Percentiles rank a stretch among this genome's conserved stretches.
These are phyloP conservation scores for Geotrichum macrosporum DNA, from an alignment of 1,139 yeast genomes.

Conservation along the genomic window DNA sequence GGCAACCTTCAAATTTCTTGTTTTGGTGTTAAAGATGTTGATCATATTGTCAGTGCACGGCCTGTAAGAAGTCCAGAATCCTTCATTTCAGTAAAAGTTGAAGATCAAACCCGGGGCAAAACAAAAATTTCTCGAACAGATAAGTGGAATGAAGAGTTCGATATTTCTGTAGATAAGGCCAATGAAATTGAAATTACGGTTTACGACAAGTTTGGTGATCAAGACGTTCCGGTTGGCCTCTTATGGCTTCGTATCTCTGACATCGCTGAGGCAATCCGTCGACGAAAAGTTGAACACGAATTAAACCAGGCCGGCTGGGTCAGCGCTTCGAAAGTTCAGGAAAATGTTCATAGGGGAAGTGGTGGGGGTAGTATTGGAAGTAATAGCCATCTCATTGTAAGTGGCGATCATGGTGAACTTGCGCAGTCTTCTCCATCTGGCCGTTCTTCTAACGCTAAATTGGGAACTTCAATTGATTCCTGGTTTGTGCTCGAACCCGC, in stretches of 20 bases:
- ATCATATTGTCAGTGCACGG: constrained; percentile 80
- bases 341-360: constrained; percentile 17
- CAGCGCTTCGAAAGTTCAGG: constrained; percentile 53
- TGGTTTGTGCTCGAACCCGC: constrained; percentile 94
- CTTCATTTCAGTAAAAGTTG: constrained; percentile 70
- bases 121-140: constrained; percentile 75
- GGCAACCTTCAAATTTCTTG: constrained; percentile 72
- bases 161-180: constrained; percentile 78
- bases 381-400: constrained; percentile 1
- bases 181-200: constrained; percentile 86
- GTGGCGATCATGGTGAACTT: constrained; percentile 13
- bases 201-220: constrained; percentile 68
- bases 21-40: constrained; percentile 79
- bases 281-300: constrained; percentile 77
- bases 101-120: constrained; percentile 74
- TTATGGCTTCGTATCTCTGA: constrained; percentile 89
- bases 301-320: constrained; percentile 80
- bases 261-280: constrained; percentile 88
- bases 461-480: constrained; percentile 47
- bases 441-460: no score
- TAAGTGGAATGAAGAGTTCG: constrained; percentile 80
- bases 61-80: constrained; percentile 80
- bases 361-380: constrained; percentile 18
- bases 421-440: not conserved
- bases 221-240: constrained; percentile 82